Conservation (phyloP, 495 filamentous ascomycete species). For the Penicillium robsamsonii region DNA sequence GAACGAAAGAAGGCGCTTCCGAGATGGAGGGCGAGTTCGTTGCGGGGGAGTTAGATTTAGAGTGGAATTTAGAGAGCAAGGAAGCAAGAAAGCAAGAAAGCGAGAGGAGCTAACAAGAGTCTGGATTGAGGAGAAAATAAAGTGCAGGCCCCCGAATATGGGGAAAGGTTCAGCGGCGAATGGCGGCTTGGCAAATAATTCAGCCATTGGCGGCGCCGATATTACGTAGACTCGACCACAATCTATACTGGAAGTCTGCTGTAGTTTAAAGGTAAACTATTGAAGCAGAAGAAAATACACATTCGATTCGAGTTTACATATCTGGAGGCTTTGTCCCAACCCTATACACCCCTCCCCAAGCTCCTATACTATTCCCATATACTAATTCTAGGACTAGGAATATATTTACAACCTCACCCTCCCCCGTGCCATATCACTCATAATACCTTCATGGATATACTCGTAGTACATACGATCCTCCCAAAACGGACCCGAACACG, state of each 20-base stretch:
- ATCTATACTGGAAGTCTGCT: not conserved
- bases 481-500: not conserved
- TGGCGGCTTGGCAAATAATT: constrained; percentile 34
- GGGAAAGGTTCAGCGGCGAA: constrained; percentile 36
- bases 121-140: constrained; percentile 21
- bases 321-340: constrained; percentile 3
- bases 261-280: not conserved
- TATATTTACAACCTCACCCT: not conserved
- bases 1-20: constrained; percentile 6
- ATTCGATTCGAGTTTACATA: constrained; percentile 10
- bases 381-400: not conserved
- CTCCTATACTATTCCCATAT: not conserved
- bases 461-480: not conserved
- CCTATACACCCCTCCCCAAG: not conserved
- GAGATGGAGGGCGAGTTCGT: not conserved
- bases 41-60: not conserved
- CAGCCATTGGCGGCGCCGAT: constrained; percentile 19
- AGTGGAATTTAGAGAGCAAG: constrained; percentile 1
- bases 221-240: constrained; percentile 17
- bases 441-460: not conserved
- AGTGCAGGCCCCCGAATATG: constrained; percentile 28
- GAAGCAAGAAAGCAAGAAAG: constrained; percentile 3
- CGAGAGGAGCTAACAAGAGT: not conserved
- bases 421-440: not conserved
- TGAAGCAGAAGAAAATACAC: not conserved